Evolutionary conservation across 208 protist species (phyloP).

Genomic region (Jaenimonas drosophilae): DNA sequence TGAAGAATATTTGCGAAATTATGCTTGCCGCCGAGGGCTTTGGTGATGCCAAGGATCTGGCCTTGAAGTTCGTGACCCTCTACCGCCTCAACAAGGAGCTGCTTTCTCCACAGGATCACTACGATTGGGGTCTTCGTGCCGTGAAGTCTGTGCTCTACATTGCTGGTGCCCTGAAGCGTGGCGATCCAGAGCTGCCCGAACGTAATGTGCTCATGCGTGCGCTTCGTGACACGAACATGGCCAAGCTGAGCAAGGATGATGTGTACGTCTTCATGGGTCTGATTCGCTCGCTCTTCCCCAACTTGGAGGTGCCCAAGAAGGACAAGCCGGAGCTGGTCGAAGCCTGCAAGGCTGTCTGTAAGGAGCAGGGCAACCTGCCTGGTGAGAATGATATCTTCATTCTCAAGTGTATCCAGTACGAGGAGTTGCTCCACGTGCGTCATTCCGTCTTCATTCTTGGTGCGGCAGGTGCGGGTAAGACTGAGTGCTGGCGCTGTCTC

Average conservation of each 20-base stretch:
- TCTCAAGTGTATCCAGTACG: conserved; percentile 97
- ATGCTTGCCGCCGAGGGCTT: conserved; percentile 98
- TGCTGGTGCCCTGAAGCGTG: conserved; percentile 94
- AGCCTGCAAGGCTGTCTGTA: conserved; percentile 88
- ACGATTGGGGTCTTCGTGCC: conserved; percentile 98
- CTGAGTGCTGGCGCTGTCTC: conserved; percentile 94
- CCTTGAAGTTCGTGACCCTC: conserved; percentile 97
- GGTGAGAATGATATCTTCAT: conserved; percentile 98
- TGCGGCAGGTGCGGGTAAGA: conserved; percentile 94
- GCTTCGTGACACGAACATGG: conserved; percentile 96
- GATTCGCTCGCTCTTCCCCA: conserved; percentile 96
- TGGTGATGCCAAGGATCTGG: conserved; percentile 92
- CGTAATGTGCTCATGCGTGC: conserved; percentile 96
- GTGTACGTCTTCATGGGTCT: conserved; percentile 97
- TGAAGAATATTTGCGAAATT: conserved; percentile 98
- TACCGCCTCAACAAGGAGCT: conserved; percentile 96
- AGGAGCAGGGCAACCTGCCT: conserved; percentile 87
- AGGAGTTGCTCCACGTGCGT: conserved; percentile 97
- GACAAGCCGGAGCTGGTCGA: conserved; percentile 88
- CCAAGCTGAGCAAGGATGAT: conserved; percentile 97
- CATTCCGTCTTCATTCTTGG: conserved; percentile 98
- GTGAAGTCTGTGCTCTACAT: conserved; percentile 98
- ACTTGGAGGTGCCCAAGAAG: conserved; percentile 92
- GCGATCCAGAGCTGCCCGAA: conserved; percentile 92
- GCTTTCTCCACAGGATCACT: conserved; percentile 97